Percentiles rank a stretch among this genome's conserved stretches.
These are phyloP conservation scores for Sisymbrium altissimum DNA, from an alignment of 345 rosid genomes.

Conservation along the genomic window DNA sequence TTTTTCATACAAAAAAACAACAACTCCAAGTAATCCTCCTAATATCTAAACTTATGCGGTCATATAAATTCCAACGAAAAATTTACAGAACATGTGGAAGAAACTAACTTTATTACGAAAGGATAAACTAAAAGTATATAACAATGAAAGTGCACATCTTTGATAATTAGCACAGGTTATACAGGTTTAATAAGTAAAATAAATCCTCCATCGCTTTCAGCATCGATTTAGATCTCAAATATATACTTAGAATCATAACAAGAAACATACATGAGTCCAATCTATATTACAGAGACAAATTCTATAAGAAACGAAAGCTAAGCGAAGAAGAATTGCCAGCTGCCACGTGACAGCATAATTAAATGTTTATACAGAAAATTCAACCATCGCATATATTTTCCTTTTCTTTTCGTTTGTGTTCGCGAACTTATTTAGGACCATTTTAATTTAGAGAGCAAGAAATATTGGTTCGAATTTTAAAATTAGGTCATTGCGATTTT, in stretches of 20 bases:
- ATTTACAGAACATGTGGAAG: neutral
- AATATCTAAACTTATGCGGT: neutral
- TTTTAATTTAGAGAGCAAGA: neutral
- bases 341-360: slow-evolving; percentile 25
- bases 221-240: neutral
- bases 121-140: neutral
- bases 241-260: slow-evolving; percentile 6
- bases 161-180: neutral
- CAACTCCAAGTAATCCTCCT: neutral
- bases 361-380: neutral
- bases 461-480: neutral
- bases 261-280: neutral
- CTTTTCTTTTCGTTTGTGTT: neutral
- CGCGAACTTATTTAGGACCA: neutral
- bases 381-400: neutral
- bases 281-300: slow-evolving; percentile 5
- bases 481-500: neutral
- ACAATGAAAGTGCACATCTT: neutral
- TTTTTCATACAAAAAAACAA: neutral
- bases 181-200: neutral
- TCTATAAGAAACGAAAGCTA: neutral
- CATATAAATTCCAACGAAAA: neutral
- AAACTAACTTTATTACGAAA: neutral
- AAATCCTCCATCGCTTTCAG: neutral
- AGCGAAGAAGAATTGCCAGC: neutral